Conservation (phyloP, 768 basidiomycete genomes). For the Calocybe cyanea region DNA sequence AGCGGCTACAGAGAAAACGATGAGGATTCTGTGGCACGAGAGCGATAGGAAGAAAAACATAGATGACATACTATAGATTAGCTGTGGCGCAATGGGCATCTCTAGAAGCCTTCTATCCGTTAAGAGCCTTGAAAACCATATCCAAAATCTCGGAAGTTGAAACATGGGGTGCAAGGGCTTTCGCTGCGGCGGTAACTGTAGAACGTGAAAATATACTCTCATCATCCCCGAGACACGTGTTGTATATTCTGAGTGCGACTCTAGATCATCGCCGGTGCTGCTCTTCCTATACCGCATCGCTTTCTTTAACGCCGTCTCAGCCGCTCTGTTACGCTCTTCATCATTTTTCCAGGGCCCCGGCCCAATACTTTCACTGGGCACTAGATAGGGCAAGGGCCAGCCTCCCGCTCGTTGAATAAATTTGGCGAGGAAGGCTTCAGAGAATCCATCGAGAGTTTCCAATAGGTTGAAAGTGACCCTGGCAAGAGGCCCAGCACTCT, state of each 20-base stretch:
- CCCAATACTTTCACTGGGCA: conserved; percentile 52
- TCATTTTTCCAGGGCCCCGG: conserved; percentile 41
- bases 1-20: conserved; percentile 43
- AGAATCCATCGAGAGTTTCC: conserved; percentile 52
- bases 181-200: conserved; percentile 42
- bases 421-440: conserved; percentile 77
- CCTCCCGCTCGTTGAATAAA: conserved; percentile 85
- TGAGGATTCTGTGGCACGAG: too few relatives aligned
- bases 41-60: too few relatives aligned
- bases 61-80: conserved; percentile 59
- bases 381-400: conserved; percentile 73
- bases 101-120: conserved; percentile 47
- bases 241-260: conserved; percentile 58
- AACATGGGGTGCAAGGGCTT: conserved; percentile 50
- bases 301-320: conserved; percentile 36
- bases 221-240: conserved; percentile 73
- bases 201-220: conserved; percentile 81
- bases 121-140: conserved; percentile 65
- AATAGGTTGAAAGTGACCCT: conserved; percentile 72
- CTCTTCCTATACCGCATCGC: conserved; percentile 56
- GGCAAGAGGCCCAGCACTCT: conserved; percentile 80
- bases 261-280: conserved; percentile 36
- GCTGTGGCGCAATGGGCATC: conserved; percentile 57
- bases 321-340: conserved; percentile 39
- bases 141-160: conserved; percentile 65